A percentile compares a stretch with the other conserved stretches of the same genome.
These are phyloP conservation scores for Xylaria acuta DNA, from an alignment of 495 filamentous ascomycete species.

Conservation along the genomic window DNA sequence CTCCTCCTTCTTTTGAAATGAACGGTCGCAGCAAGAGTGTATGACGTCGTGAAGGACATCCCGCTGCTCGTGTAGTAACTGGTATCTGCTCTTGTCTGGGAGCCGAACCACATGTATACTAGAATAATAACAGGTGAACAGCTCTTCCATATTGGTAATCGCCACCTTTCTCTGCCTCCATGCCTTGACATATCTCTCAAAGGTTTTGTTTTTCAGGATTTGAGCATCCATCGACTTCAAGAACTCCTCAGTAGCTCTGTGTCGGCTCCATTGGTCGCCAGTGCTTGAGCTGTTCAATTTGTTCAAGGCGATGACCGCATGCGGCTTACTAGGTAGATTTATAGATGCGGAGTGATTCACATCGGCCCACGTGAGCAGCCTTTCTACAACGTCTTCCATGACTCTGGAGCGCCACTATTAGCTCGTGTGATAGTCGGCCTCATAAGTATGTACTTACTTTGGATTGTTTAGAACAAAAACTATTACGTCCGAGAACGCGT, in stretches of 20 bases:
- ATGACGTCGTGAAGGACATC: background rate
- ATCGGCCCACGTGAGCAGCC: background rate
- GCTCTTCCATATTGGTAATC: background rate
- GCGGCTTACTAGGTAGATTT: background rate
- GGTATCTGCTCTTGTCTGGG: conserved; percentile 1
- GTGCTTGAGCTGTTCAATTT: background rate
- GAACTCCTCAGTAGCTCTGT: background rate
- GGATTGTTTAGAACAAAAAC: background rate
- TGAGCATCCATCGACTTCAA: background rate
- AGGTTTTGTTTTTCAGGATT: background rate
- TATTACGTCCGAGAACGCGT: conserved; percentile 3
- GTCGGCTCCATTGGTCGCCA: background rate
- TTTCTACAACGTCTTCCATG: conserved; percentile 4
- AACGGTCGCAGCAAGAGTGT: background rate
- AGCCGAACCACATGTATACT: background rate
- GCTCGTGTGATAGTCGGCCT: background rate
- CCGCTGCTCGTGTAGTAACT: background rate
- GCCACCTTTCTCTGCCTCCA: background rate
- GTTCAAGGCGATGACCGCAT: background rate
- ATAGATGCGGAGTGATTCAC: background rate
- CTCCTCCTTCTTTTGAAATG: background rate
- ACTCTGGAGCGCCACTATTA: background rate
- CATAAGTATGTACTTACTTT: background rate
- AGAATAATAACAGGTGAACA: background rate
- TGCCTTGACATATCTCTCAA: background rate